These are phyloP conservation scores for Lichtheimia ramosa DNA, from an alignment of 371 early-diverging fungal genomes.

Conservation along the genomic window DNA sequence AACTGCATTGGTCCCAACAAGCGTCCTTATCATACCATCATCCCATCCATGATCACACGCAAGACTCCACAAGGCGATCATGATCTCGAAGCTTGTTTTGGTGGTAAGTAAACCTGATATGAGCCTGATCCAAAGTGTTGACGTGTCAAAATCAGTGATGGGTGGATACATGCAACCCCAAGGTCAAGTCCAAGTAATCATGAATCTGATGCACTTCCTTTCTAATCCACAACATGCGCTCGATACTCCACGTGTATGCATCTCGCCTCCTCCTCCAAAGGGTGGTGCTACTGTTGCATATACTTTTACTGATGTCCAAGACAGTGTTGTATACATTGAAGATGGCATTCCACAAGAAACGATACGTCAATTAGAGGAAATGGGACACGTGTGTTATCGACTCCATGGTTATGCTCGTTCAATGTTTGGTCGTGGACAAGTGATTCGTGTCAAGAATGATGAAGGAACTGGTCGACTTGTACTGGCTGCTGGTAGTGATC, in stretches of 20 bases:
- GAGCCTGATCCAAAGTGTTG: background rate
- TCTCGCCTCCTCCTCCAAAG: slow-evolving; percentile 33
- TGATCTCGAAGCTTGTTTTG: slow-evolving; percentile 54
- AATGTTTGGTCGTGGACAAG: slow-evolving; percentile 79
- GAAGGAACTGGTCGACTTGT: slow-evolving; percentile 45
- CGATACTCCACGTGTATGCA: slow-evolving; percentile 72
- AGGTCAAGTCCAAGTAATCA: slow-evolving; percentile 79
- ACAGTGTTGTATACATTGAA: slow-evolving; percentile 60
- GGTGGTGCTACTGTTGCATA: slow-evolving; percentile 23
- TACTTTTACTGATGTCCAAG: slow-evolving; percentile 28
- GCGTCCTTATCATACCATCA: slow-evolving; percentile 87
- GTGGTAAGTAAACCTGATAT: slow-evolving; percentile 29
- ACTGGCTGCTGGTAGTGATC: slow-evolving; percentile 68
- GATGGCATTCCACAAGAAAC: slow-evolving; percentile 54
- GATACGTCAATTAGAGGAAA: slow-evolving; percentile 41
- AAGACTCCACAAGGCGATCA: slow-evolving; percentile 28
- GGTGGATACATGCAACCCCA: slow-evolving; percentile 79
- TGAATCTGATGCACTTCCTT: slow-evolving; percentile 65
- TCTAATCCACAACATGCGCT: slow-evolving; percentile 69
- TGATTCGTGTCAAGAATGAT: slow-evolving; percentile 45
- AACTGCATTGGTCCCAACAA: slow-evolving; percentile 75
- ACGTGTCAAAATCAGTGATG: slow-evolving; percentile 32
- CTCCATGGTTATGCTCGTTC: slow-evolving; percentile 37
- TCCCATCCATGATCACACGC: slow-evolving; percentile 68
- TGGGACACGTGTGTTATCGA: slow-evolving; percentile 61